phyloP scores from a whole-genome alignment of 495 filamentous ascomycete species.

The Daldinia vernicosa region DNA sequence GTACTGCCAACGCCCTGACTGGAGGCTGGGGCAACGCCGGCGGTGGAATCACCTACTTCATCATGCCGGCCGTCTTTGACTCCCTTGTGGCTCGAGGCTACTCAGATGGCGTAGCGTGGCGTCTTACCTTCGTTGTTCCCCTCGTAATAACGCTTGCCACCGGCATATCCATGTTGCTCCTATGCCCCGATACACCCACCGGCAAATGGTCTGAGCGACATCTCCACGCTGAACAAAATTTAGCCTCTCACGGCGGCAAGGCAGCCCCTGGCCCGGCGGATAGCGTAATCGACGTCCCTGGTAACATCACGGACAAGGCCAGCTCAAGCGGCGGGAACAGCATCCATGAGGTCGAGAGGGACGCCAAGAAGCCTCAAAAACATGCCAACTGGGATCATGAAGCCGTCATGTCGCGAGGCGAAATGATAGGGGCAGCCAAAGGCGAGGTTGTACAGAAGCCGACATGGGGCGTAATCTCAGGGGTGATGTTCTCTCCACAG shows the following conservation, averaged over 20 bases:
- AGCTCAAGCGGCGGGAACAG: constrained; percentile 46
- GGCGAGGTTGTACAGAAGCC: constrained; percentile 74
- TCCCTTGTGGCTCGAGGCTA: constrained; percentile 73
- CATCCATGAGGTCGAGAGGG: constrained; percentile 48
- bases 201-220: constrained; percentile 84
- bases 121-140: constrained; percentile 84
- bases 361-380: constrained; percentile 44
- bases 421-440: constrained; percentile 65
- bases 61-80: constrained; percentile 93
- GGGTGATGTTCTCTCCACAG: constrained; percentile 70
- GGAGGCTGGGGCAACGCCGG: constrained; percentile 91
- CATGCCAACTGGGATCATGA: constrained; percentile 57
- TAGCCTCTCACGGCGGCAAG: constrained; percentile 51
- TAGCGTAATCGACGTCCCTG: constrained; percentile 60
- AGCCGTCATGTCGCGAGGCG: constrained; percentile 61
- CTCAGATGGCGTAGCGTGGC: constrained; percentile 76
- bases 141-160: constrained; percentile 75
- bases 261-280: constrained; percentile 29
- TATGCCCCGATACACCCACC: constrained; percentile 85
- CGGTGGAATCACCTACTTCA: constrained; percentile 87
- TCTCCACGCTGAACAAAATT: constrained; percentile 56
- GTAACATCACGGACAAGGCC: constrained; percentile 65
- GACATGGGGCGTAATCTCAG: constrained; percentile 65
- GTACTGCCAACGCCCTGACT: constrained; percentile 86
- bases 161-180: constrained; percentile 73